Evolutionary conservation across 148 eudicot species (phyloP).

Genomic region (Suaeda aralocaspica): DNA sequence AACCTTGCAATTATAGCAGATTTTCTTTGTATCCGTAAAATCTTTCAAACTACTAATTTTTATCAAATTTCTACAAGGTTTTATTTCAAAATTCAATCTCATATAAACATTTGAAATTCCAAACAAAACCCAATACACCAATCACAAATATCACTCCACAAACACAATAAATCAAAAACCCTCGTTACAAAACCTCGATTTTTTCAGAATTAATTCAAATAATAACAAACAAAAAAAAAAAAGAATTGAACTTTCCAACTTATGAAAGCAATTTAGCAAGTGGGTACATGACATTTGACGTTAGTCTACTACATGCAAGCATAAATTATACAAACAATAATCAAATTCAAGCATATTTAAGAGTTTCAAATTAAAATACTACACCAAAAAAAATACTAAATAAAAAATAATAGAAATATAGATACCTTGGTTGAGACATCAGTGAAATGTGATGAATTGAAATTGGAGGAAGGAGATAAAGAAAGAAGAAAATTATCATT

Average conservation of each 20-base stretch:
- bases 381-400: too few species aligned
- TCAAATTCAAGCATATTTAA: not conserved
- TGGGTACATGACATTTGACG: slow-evolving; percentile 1
- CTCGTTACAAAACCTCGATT: not conserved
- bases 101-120: not conserved
- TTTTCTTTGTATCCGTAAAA: not conserved
- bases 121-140: too few species aligned
- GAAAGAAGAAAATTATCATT: slow-evolving; percentile 24
- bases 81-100: not conserved
- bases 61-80: not conserved
- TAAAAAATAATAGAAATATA: not conserved
- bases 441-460: slow-evolving; percentile 13
- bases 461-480: slow-evolving; percentile 21
- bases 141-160: not conserved
- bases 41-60: not conserved
- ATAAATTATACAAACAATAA: not conserved
- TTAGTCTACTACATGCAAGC: too few species aligned
- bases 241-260: not conserved
- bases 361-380: not conserved
- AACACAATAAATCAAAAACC: not conserved
- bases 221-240: not conserved
- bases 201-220: not conserved
- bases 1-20: not conserved
- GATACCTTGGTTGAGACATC: slow-evolving; percentile 13
- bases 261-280: slow-evolving; percentile 2